Evolutionary conservation across 768 basidiomycete species (phyloP).

Genomic region (Lactarius pseudohatsudake): DNA sequence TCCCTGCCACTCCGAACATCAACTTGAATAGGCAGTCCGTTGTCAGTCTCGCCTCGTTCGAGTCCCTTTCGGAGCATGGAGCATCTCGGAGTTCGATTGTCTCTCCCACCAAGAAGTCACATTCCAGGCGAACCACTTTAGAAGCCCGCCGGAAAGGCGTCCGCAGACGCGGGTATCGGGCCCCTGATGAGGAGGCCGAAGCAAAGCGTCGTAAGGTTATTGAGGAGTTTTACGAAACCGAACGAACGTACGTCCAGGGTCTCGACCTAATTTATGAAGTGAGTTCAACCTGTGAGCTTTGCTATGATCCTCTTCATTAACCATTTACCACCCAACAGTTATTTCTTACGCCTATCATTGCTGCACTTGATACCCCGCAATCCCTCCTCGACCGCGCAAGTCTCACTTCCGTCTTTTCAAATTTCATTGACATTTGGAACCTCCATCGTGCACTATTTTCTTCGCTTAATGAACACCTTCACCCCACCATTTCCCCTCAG

Average conservation of each 20-base stretch:
- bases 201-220: conserved; percentile 67
- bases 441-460: conserved; percentile 74
- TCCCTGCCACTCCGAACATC: conserved; percentile 42
- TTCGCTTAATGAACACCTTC: conserved; percentile 52
- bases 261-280: conserved; percentile 82
- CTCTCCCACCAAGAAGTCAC: conserved; percentile 35
- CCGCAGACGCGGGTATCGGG: conserved; percentile 40
- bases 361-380: conserved; percentile 63
- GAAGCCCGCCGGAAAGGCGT: conserved; percentile 43
- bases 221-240: conserved; percentile 80
- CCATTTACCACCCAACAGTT: conserved; percentile 47
- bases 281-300: conserved; percentile 32
- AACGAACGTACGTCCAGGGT: conserved; percentile 77
- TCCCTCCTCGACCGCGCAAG: conserved; percentile 69
- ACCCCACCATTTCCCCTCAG: conserved; percentile 19
- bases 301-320: not conserved
- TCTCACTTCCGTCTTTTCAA: conserved; percentile 77
- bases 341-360: conserved; percentile 78
- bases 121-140: conserved; percentile 38
- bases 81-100: conserved; percentile 32
- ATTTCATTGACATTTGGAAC: conserved; percentile 92
- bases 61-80: conserved; percentile 61
- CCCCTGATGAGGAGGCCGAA: conserved; percentile 48
- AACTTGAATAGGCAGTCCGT: conserved; percentile 59
- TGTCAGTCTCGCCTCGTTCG: conserved; percentile 70